Base-by-base conservation (phyloP, 768 basidiomycete species). In the Leccinum truebloodii region DNA sequence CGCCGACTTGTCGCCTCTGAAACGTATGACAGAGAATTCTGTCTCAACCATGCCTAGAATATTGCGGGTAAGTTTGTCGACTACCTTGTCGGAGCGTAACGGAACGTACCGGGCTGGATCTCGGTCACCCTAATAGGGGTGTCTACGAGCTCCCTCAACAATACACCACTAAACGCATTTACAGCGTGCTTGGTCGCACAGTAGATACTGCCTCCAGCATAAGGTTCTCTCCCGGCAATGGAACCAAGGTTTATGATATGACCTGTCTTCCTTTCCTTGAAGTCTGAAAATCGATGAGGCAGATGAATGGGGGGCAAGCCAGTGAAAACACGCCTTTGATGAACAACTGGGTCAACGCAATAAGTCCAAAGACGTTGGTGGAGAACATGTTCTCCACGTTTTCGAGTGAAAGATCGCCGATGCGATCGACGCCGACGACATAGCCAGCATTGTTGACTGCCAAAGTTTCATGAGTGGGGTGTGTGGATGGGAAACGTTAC, bases 201-300 rank as follows among this genome's bases (percentile, higher is more conserved):
- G 76, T 97, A 98, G 66, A 98, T 90, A 63, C 88, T 83, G 8
- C 95, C 97, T 30, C 95, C 95, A 13, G 87, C 85, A 69, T 98
- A 98, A 5, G 96, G 73, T 69, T 95, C 94, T 9, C 82, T 78
- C 53, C 91, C 95, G 13, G 97, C 95, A 59, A 99, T 84, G 12
- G 94, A 96, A 8, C 97, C 95, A 54, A 99, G 79, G 75, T 97
- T 96, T 78, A 99, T 98, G 66, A 99, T 79, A 77, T 95, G 94
- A 0, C 94, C 92, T 4, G 85, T 77, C 68, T 88, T 85, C 71
- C 82, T 87, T 57, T 77, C 81, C 72, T 89, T 93, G 79, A 94
- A 93, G 60, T 89, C 91, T 92, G 66, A 14, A 55, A 32, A 20
- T 26, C 49, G 12, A 57, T 75, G 59, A 66, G 53, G 26, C 57